Percentiles rank a stretch among this genome's conserved stretches.
These are phyloP conservation scores for Laetiporus sulphureus DNA, from an alignment of 1,284 basidiomycete genomes.

Conservation along the genomic window DNA sequence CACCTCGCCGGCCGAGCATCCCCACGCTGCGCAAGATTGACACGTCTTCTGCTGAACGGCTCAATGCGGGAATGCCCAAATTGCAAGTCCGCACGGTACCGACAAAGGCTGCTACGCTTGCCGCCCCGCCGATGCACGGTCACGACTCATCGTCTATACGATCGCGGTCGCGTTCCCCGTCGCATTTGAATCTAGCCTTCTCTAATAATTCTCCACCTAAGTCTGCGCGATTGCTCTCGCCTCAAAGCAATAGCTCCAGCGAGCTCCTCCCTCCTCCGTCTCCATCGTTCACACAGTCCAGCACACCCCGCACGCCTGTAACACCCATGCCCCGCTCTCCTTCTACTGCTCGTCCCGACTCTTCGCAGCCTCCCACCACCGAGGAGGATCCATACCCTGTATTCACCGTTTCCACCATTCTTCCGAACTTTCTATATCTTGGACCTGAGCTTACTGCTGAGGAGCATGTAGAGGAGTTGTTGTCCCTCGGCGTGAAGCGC, in stretches of 20 bases:
- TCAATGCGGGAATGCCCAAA: conserved; percentile 41
- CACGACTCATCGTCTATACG: conserved; percentile 28
- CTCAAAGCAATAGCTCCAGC: conserved; percentile 3
- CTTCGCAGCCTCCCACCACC: conserved; percentile 44
- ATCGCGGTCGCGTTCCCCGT: conserved; percentile 47
- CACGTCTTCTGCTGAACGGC: conserved; percentile 48
- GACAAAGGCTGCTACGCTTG: conserved; percentile 48
- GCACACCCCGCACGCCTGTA: conserved; percentile 21
- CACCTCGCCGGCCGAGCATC: conserved; percentile 50
- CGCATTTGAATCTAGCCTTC: conserved; percentile 51
- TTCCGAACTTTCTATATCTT: conserved; percentile 86
- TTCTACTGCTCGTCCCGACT: conserved; percentile 51
- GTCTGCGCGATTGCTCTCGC: conserved; percentile 33
- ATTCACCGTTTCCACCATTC: conserved; percentile 81
- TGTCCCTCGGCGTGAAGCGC: conserved; percentile 73
- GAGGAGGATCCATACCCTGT: conserved; percentile 50
- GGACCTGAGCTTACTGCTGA: conserved; percentile 80
- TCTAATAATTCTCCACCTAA: conserved; percentile 50
- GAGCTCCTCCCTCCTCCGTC: conserved; percentile 27
- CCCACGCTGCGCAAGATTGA: conserved; percentile 56
- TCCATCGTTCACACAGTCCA: conserved; percentile 19
- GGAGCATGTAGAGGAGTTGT: conserved; percentile 71
- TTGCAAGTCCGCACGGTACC: conserved; percentile 56
- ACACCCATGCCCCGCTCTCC: conserved; percentile 41
- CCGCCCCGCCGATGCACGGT: conserved; percentile 38